These are phyloP conservation scores for Tetrapisispora iriomotensis DNA, from an alignment of 805 yeast species.

Conservation along the genomic window DNA sequence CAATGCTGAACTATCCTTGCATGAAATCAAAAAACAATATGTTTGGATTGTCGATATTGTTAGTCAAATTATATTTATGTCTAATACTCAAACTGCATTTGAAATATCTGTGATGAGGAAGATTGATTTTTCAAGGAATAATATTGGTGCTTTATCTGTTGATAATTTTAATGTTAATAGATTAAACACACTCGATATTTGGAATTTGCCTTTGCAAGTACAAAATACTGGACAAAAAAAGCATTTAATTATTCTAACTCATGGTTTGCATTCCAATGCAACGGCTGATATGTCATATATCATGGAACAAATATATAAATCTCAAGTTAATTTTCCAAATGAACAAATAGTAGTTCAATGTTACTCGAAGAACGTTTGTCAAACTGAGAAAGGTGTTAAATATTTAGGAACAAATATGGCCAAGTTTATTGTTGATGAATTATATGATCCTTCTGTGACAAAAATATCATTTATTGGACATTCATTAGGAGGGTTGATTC, in stretches of 20 bases:
- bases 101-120: constrained; percentile 38
- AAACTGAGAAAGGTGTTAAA: constrained; percentile 70
- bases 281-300: constrained; percentile 67
- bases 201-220: constrained; percentile 47
- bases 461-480: constrained; percentile 70
- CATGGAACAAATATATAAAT: constrained; percentile 54
- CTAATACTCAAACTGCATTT: constrained; percentile 49
- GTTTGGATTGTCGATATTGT: constrained; percentile 64
- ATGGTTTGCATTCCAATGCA: constrained; percentile 70
- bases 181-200: constrained; percentile 52
- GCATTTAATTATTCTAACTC: constrained; percentile 64
- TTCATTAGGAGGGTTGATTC: constrained; percentile 70
- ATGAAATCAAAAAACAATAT: constrained; percentile 47
- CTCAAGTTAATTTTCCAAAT: constrained; percentile 25
- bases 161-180: constrained; percentile 39
- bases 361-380: constrained; percentile 59
- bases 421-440: constrained; percentile 45
- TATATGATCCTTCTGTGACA: constrained; percentile 34
- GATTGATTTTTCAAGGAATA: too few species aligned
- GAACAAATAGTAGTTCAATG: constrained; percentile 57
- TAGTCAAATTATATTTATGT: constrained; percentile 61
- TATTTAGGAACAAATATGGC: constrained; percentile 65
- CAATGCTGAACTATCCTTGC: constrained; percentile 51
- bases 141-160: constrained; percentile 15
- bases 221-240: constrained; percentile 29